These are phyloP conservation scores for Citrus australasica DNA, from an alignment of 345 rosid genomes.

Conservation along the genomic window DNA sequence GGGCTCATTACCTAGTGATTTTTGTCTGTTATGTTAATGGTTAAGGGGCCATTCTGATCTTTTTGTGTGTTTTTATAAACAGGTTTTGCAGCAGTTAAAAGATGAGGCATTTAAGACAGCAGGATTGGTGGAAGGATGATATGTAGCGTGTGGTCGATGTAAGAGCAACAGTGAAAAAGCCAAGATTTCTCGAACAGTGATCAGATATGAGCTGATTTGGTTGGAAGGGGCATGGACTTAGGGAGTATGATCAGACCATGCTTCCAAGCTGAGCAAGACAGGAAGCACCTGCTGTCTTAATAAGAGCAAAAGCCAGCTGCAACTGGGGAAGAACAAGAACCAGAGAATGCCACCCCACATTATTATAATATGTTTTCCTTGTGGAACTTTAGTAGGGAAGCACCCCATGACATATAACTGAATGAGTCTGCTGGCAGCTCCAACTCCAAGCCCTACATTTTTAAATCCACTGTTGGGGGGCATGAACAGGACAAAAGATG, in stretches of 20 bases:
- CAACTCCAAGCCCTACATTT: not conserved
- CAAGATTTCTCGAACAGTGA: slow-evolving; percentile 68
- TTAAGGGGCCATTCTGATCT: slow-evolving; percentile 10
- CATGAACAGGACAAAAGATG: slow-evolving; percentile 2
- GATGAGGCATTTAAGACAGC: slow-evolving; percentile 39
- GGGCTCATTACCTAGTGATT: not conserved
- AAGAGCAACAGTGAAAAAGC: slow-evolving; percentile 39
- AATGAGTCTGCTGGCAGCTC: not conserved
- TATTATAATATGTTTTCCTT: not conserved
- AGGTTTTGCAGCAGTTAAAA: slow-evolving; percentile 47
- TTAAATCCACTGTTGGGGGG: not conserved
- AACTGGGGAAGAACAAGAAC: not conserved
- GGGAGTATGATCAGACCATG: slow-evolving; percentile 87
- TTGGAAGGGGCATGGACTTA: slow-evolving; percentile 61
- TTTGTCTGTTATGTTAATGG: slow-evolving; percentile 11
- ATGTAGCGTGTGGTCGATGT: slow-evolving; percentile 47
- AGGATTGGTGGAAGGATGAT: slow-evolving; percentile 51
- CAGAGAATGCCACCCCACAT: not conserved
- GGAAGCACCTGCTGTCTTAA: slow-evolving; percentile 13
- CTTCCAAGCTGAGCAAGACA: slow-evolving; percentile 31
- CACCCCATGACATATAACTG: not conserved
- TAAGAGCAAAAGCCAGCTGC: slow-evolving; percentile 7
- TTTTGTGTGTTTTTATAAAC: not conserved
- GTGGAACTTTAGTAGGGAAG: not conserved
- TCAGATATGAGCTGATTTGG: slow-evolving; percentile 60